Evolutionary conservation across 2,329 filamentous ascomycete species (phyloP).

Genomic region (Elsinoe ampelina): DNA sequence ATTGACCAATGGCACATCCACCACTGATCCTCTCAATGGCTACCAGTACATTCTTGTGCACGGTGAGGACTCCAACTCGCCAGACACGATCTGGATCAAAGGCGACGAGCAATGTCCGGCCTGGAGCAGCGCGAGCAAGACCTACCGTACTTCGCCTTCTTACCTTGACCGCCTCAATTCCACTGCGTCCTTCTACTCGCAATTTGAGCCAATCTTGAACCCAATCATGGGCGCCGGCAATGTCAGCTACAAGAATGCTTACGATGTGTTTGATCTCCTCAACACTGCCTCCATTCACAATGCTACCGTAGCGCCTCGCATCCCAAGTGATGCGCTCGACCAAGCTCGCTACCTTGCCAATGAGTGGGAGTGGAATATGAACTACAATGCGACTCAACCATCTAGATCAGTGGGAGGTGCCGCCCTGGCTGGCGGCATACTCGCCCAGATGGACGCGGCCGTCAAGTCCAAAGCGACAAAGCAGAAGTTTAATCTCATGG

Average conservation of each 20-base stretch:
- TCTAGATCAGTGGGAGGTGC: constrained; percentile 39
- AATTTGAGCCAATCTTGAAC: constrained; percentile 44
- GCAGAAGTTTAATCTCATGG: constrained; percentile 44
- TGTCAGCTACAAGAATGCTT: constrained; percentile 53
- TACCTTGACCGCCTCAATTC: constrained; percentile 41
- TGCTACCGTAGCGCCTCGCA: constrained; percentile 49
- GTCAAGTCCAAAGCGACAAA: constrained; percentile 28
- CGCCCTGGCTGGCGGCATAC: constrained; percentile 39
- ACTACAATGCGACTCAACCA: constrained; percentile 57
- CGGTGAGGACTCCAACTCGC: constrained; percentile 38
- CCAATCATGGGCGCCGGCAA: constrained; percentile 39
- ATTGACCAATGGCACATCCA: constrained; percentile 59
- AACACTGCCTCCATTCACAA: constrained; percentile 57
- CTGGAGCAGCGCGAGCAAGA: constrained; percentile 49
- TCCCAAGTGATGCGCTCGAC: constrained; percentile 50
- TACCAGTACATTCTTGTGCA: constrained; percentile 78
- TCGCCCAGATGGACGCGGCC: constrained; percentile 37
- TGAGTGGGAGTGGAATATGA: constrained; percentile 70
- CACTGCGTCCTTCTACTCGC: constrained; percentile 46
- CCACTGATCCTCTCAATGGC: constrained; percentile 62
- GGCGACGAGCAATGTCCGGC: constrained; percentile 47
- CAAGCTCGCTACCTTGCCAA: constrained; percentile 68
- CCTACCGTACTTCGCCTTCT: constrained; percentile 45
- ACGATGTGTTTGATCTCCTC: constrained; percentile 52
- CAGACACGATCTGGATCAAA: constrained; percentile 50